Evolutionary conservation across 768 basidiomycete species (phyloP), one percentile per base, ranked within the genome.

Genomic region (Pulveroboletus frians): DNA sequence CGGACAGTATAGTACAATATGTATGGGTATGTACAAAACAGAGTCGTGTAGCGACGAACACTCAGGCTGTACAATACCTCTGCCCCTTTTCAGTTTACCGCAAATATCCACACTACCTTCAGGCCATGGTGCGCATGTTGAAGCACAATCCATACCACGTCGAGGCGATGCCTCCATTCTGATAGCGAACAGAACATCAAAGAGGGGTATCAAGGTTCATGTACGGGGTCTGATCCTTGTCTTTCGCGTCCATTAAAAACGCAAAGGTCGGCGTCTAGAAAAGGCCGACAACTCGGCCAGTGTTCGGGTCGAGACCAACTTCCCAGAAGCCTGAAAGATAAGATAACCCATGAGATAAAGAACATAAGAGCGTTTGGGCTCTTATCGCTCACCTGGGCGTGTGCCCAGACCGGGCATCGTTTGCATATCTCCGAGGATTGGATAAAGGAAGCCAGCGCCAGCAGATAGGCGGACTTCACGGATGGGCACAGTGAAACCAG

Each of bases 351-450:
- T 56, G 48, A 60, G 54, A 47, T 53, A 8, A 34, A 18, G 29
- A 27, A 31, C 21, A 47, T 31, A 36, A 49, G 47, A 42, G 44
- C 4, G 21, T 4, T 26, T 26, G 20, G 4, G 20, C 10, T n/a
- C 32, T 36, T 52, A 41, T 56, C 30, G 51, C 71, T 57, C 50
- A 83, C 88, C 90, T 66, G 92, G 92, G 52, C 92, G 83, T 51
- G 92, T 96, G 21, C 85, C 90, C 36, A 96, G 79, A 57, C 93
- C 95, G 38, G 95, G 95, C 92, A 99, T 95, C 48, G 93, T 97
- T 67, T 91, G 88, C 90, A 99, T 97, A 67, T 94, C 92, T 34
- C 89, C 91, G n/a, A 89, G 76, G 53, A 97, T 79, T 20, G 95
- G 94, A 69, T 94, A 96, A 55, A 98, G 71, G 83, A 98, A 97